A percentile compares a stretch with the other conserved stretches of the same genome.
These are phyloP conservation scores for Pseudognaphalium luteoalbum DNA, from an alignment of 129 eudicot species.

Conservation along the genomic window DNA sequence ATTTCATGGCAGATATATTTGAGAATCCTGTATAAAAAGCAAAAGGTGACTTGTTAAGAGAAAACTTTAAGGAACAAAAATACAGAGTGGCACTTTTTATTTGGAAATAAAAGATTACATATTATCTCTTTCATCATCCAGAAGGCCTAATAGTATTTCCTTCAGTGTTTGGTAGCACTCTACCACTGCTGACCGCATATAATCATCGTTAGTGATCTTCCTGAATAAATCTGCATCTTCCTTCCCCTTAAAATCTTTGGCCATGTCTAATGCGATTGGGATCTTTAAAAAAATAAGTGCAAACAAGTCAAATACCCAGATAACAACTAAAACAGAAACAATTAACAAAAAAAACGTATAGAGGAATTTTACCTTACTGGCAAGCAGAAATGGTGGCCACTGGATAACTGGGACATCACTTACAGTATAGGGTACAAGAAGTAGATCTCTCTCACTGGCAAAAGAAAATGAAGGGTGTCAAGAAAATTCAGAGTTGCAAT, in stretches of 20 bases:
- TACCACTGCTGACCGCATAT: slow-evolving; percentile 81
- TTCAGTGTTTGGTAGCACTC: slow-evolving; percentile 86
- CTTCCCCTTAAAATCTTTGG: slow-evolving; percentile 83
- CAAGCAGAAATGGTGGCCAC: slow-evolving; percentile 99
- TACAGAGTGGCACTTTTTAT: background rate
- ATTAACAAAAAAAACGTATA: slow-evolving; percentile 3
- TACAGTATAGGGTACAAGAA: slow-evolving; percentile 92
- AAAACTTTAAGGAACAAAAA: background rate
- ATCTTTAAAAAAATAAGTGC: slow-evolving; percentile 48
- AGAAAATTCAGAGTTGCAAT: background rate
- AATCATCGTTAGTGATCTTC: slow-evolving; percentile 77
- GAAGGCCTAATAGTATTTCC: slow-evolving; percentile 53
- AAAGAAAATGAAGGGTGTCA: slow-evolving; percentile 15
- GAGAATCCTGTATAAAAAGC: slow-evolving; percentile 51
- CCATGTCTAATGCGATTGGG: slow-evolving; percentile 99
- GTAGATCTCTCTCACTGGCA: slow-evolving; percentile 85
- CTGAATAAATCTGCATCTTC: slow-evolving; percentile 78
- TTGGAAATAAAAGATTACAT: slow-evolving; percentile 38
- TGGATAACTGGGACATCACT: slow-evolving; percentile 79
- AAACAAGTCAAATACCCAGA: slow-evolving; percentile 18
- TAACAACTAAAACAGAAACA: slow-evolving; percentile 6
- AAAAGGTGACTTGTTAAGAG: slow-evolving; percentile 13
- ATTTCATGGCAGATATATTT: slow-evolving; percentile 54
- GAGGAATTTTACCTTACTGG: slow-evolving; percentile 74
- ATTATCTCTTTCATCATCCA: slow-evolving; percentile 63